Conservation (phyloP, 2,329 filamentous ascomycete genomes). For the Chaetomiaceae sp. region DNA sequence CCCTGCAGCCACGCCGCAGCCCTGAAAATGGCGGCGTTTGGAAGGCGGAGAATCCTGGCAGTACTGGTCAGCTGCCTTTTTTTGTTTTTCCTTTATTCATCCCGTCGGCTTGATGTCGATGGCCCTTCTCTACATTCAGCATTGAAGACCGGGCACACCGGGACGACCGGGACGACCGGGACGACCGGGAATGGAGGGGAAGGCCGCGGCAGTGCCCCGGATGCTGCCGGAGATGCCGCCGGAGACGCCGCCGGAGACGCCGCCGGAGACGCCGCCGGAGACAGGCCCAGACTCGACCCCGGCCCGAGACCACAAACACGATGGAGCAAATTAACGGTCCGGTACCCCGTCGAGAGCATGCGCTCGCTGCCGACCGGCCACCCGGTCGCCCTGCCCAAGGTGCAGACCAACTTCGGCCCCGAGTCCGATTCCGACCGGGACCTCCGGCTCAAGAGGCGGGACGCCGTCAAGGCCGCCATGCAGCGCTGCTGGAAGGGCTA, state of each 20-base stretch:
- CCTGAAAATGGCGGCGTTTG: slow-evolving; percentile 1
- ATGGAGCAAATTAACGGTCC: slow-evolving; percentile 12
- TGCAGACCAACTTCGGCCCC: slow-evolving; percentile 14
- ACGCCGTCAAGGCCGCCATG: slow-evolving; percentile 14
- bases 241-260: no score
- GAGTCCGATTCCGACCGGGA: slow-evolving; percentile 14
- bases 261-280: no score
- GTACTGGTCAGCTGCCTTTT: neutral
- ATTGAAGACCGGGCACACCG: no score
- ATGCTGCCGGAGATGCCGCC: no score
- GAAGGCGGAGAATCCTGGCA: neutral
- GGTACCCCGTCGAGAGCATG: slow-evolving; percentile 15
- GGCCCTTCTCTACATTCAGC: neutral
- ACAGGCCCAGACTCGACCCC: neutral
- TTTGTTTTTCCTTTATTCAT: slow-evolving; percentile 4
- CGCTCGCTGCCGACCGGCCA: slow-evolving; percentile 11
- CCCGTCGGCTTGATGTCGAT: neutral
- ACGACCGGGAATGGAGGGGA: no score
- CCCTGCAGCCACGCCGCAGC: neutral
- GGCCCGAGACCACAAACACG: neutral
- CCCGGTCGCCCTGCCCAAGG: slow-evolving; percentile 15
- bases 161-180: neutral
- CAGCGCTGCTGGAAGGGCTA: slow-evolving; percentile 51
- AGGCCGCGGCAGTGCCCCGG: neutral
- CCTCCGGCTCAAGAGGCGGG: slow-evolving; percentile 13